Base-by-base conservation (phyloP, 495 filamentous ascomycete genomes). In the Melanomma pulvis-pyrius region DNA sequence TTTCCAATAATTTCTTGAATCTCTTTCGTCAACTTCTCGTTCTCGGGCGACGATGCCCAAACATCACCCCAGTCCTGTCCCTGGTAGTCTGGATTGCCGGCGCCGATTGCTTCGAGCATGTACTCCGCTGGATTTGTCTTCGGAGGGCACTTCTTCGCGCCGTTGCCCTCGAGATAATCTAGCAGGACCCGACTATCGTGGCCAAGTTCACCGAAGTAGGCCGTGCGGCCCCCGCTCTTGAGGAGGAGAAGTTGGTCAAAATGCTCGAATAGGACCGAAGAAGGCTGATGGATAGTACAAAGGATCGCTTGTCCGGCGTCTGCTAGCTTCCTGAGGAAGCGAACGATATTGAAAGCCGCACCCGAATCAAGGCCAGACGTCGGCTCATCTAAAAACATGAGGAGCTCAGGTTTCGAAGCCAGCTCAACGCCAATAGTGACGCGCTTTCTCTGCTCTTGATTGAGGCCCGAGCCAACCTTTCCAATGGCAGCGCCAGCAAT, bases 261-360 rank as follows among this genome's bases (percentile, higher is more conserved):
- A 67, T 90, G 78, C 56, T 88, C 83, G 65, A 93, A 92, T 9
- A 93, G 77, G 17, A 87, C 82, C 3, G 87, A 83, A 0, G 84
- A 88, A 6, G 90, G 90, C 68, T 93, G 90, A 70, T 92, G 89
- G 32, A 93, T 92, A 0, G 90, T 93, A 54, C 87, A 88, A 0
- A 87, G 74, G 21, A 93, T 86, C 2, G 88, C 87, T 71, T 92
- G 88, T 4, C 90, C 77, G 8, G 81, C 80, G 53, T 85, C 81
- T 5, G 88, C 85, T 2, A 91, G 79, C 67, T 89, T 90, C 1
- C 85, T 75, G 30, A 91, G 73, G 69, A 90, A 87, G 17, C 84
- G 78, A 24, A 87, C 80, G 12, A 88, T 88, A 64, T 86, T 86
- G 69, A 81, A 90, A 21, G 88, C 86, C 17, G 86, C 82, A 44